Evolutionary conservation across 139 green algal species (phyloP).

Genomic region (Auxenochlorella pyrenoidosa): DNA sequence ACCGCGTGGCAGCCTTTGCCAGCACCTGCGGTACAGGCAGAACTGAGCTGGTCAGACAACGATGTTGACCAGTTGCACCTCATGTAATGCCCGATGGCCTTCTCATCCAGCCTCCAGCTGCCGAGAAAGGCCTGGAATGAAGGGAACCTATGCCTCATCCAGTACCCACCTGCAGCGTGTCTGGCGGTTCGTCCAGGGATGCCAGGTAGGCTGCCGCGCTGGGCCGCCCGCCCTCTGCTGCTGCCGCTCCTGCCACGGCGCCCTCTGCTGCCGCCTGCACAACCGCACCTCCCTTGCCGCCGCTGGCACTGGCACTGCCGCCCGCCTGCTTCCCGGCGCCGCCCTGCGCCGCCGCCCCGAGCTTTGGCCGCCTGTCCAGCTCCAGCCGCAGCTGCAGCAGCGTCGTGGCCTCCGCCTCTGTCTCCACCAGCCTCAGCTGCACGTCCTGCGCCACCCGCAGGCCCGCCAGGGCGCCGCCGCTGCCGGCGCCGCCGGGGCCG

Average conservation of each 20-base stretch:
- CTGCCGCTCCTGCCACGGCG: neutral
- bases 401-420: constrained; percentile 31
- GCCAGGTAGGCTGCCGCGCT: neutral
- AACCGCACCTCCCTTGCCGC: neutral
- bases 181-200: neutral
- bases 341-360: neutral
- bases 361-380: constrained; percentile 13
- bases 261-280: neutral
- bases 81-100: too few species aligned
- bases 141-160: too few species aligned
- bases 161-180: neutral
- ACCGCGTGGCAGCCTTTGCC: neutral
- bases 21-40: neutral
- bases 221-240: neutral
- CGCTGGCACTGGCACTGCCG: neutral
- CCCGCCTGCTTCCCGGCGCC: neutral
- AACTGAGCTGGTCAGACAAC: too few species aligned
- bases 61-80: too few species aligned
- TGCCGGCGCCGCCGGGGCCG: neutral
- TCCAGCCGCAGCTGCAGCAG: constrained; percentile 32
- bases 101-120: too few species aligned
- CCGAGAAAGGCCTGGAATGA: too few species aligned
- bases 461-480: neutral
- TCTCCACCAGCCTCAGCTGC: constrained; percentile 28
- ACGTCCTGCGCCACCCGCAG: constrained; percentile 3